phyloP scores from a whole-genome alignment of 2,329 filamentous ascomycete genomes.

The Dothiorella sarmentorum region DNA sequence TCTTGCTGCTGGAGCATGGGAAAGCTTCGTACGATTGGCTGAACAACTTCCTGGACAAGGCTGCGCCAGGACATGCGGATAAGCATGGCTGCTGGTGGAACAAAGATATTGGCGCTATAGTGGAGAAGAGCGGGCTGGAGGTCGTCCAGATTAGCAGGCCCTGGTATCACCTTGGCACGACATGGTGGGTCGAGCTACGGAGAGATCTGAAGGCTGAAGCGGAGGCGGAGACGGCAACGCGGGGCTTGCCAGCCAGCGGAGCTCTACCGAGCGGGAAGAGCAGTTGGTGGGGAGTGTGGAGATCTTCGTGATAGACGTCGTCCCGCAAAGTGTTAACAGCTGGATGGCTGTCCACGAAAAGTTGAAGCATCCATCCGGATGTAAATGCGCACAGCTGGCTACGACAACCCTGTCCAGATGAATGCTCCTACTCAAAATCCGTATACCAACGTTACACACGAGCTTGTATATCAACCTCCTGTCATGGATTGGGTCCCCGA shows the following conservation, averaged over 20 bases:
- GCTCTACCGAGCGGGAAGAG: background rate
- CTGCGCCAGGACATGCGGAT: conserved; percentile 47
- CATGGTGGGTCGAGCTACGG: conserved; percentile 46
- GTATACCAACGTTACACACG: no score
- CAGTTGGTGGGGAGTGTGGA: conserved; percentile 12
- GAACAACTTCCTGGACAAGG: conserved; percentile 45
- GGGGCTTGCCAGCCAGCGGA: background rate
- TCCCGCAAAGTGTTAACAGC: background rate
- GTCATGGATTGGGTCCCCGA: no score
- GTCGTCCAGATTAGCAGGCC: conserved; percentile 43
- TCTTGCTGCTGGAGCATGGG: conserved; percentile 51
- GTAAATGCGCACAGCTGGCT: no score
- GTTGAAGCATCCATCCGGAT: no score
- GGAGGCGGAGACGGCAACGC: background rate
- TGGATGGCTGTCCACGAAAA: background rate
- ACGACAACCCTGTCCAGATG: no score
- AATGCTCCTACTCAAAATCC: no score
- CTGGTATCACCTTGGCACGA: conserved; percentile 46
- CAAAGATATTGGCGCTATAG: conserved; percentile 49
- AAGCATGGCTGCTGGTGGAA: conserved; percentile 53
- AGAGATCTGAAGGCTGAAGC: conserved; percentile 15
- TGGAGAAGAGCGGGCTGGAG: conserved; percentile 47
- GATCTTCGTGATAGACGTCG: background rate
- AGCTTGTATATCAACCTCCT: no score
- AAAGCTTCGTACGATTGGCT: conserved; percentile 47